Base-by-base conservation (phyloP, 2,329 filamentous ascomycete genomes). In the Zalaria sp. region DNA sequence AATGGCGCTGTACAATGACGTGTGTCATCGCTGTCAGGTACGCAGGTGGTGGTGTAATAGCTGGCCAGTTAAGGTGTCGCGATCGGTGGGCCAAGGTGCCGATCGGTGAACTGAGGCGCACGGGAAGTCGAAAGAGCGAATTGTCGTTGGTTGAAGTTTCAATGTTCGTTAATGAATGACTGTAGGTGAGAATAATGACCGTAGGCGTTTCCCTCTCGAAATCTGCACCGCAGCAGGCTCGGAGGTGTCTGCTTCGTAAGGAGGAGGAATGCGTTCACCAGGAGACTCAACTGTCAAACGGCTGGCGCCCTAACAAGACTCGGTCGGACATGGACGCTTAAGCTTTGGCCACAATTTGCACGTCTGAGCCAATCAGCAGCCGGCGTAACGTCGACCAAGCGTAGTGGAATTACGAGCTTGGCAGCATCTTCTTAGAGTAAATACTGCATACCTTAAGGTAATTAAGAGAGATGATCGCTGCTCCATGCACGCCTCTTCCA, bases 41-140 rank as follows among this genome's bases (percentile, higher is more conserved):
- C 29, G 29, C 29, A 32, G 29, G 29, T 32, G 29, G 29, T 7
- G 29, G 29, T 32, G n/a, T 32, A 32, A n/a, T n/a, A n/a, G 29
- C 7, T 32, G 29, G 7, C 29, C 7, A n/a, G 29, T 32, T 32
- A 32, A 32, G 29, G 27, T 29, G 41, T 36, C 42, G 37, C 42
- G 42, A 43, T 43, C 42, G 37, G 42, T 38, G 38, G 37, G 37
- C 29, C 37, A 40, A 38, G 31, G 27, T 9, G 37, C 35, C 42
- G 37, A 40, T 37, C 37, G 27, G 25, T 8, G 35, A 11, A 25
- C 25, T 37, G 31, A 43, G 26, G 28, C 25, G 41, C 41, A 43
- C 18, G 31, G 34, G 18, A 18, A 18, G 18, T 18, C 18, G 18
- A 18, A 18, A 10, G 34, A 10, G 34, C 34, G 25, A 25, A 28